Percentiles rank a stretch among this genome's conserved stretches.
Conservation (phyloP, 495 filamentous ascomycete genomes). For the Chaetomium cochliodes region DNA sequence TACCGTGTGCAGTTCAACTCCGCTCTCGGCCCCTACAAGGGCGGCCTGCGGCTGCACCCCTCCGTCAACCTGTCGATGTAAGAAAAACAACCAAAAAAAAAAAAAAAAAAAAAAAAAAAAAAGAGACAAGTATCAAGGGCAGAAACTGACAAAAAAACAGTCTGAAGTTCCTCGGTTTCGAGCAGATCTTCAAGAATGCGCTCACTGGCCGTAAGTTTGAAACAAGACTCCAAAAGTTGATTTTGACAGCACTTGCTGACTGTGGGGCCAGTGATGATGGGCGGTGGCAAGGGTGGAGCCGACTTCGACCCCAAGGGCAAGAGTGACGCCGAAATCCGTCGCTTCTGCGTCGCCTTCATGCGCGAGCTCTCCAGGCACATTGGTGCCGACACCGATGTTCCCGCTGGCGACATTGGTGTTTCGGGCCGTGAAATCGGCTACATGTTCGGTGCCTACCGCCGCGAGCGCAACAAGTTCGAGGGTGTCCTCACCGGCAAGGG, state of each 20-base stretch:
- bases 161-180: slow-evolving; percentile 97
- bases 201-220: slow-evolving; percentile 82
- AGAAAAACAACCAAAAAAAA: slow-evolving; percentile 11
- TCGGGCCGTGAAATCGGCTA: slow-evolving; percentile 86
- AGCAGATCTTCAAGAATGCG: slow-evolving; percentile 99
- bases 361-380: slow-evolving; percentile 91
- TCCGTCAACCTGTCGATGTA: slow-evolving; percentile 90
- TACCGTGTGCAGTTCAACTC: slow-evolving; percentile 99
- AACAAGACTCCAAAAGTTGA: neutral
- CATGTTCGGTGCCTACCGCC: slow-evolving; percentile 94
- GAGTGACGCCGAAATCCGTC: slow-evolving; percentile 93
- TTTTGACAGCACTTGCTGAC: slow-evolving; percentile 28
- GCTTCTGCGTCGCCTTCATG: slow-evolving; percentile 98
- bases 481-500: slow-evolving; percentile 97
- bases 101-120: neutral
- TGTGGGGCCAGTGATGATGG: slow-evolving; percentile 74
- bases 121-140: neutral
- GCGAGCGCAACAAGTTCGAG: slow-evolving; percentile 84
- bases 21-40: slow-evolving; percentile 97
- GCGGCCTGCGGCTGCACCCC: slow-evolving; percentile 93
- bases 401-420: slow-evolving; percentile 93
- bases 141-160: slow-evolving; percentile 31
- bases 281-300: slow-evolving; percentile 95
- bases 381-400: slow-evolving; percentile 92
- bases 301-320: slow-evolving; percentile 99